Evolutionary conservation across 805 yeast species (phyloP).

Genomic region (Barnettozyma wickerhamii): DNA sequence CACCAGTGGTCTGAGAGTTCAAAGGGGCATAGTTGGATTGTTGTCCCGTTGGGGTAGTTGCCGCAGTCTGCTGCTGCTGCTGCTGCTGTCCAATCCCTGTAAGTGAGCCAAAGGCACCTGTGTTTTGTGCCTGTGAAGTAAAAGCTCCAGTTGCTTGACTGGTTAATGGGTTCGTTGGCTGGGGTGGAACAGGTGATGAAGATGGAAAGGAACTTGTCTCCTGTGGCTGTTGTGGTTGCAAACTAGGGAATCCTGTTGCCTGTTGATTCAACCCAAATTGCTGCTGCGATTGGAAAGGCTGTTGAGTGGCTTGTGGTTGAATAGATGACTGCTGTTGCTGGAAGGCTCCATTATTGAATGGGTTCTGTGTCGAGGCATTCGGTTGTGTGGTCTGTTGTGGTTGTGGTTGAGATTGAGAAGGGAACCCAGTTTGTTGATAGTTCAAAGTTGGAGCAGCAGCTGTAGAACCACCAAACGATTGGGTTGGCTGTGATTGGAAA

Average conservation of each 20-base stretch:
- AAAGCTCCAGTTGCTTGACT: conserved; percentile 16
- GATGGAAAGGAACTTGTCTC: conserved; percentile 9
- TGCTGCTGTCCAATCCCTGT: too few species aligned
- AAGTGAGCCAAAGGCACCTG: not conserved
- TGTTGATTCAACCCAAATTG: conserved; percentile 25
- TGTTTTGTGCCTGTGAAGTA: not conserved
- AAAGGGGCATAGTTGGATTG: conserved; percentile 19
- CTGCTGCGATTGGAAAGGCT: conserved; percentile 8
- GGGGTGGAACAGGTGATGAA: not conserved
- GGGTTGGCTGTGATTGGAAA: conserved; percentile 19
- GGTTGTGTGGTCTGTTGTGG: conserved; percentile 27
- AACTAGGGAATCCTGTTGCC: conserved; percentile 49
- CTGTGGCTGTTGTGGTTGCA: conserved; percentile 37
- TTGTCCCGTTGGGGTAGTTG: too few species aligned
- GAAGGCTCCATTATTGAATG: not conserved
- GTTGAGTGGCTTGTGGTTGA: conserved; percentile 11
- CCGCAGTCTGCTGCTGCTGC: too few species aligned
- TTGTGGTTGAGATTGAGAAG: conserved; percentile 27
- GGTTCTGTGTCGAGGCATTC: conserved; percentile 21
- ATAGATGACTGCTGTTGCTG: not conserved
- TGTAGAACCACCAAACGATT: conserved; percentile 6
- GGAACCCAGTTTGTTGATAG: conserved; percentile 27
- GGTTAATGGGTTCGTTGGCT: conserved; percentile 24
- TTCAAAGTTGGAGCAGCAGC: too few species aligned
- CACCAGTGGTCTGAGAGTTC: conserved; percentile 35